phyloP scores from a whole-genome alignment of 164 flowering plant species.

The Piper betle region DNA sequence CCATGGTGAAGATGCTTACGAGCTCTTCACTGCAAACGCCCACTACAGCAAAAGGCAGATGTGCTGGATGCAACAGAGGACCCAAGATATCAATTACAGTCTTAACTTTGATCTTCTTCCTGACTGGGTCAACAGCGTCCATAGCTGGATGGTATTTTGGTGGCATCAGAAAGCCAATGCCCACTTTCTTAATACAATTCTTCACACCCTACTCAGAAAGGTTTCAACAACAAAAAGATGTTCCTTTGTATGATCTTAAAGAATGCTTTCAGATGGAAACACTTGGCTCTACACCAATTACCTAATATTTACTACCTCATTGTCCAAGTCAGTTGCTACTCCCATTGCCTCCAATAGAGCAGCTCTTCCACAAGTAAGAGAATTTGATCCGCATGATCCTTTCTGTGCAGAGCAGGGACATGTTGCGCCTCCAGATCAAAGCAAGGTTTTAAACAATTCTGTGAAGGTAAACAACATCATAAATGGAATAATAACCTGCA shows the following conservation, averaged over 20 bases:
- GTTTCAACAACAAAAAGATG: neutral
- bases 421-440: neutral
- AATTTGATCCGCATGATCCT: slow-evolving; percentile 79
- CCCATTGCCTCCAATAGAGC: slow-evolving; percentile 87
- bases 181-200: slow-evolving; percentile 61
- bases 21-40: slow-evolving; percentile 72
- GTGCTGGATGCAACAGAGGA: slow-evolving; percentile 87
- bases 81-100: slow-evolving; percentile 90
- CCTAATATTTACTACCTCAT: slow-evolving; percentile 49
- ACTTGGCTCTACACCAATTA: neutral
- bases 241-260: too few relatives aligned
- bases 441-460: neutral
- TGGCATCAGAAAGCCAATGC: slow-evolving; percentile 95
- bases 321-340: slow-evolving; percentile 56
- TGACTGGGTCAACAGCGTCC: slow-evolving; percentile 79
- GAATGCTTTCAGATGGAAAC: neutral
- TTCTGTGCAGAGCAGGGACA: slow-evolving; percentile 36
- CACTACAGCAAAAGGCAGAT: slow-evolving; percentile 77
- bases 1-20: slow-evolving; percentile 23
- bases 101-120: slow-evolving; percentile 79
- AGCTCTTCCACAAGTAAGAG: slow-evolving; percentile 98
- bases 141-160: slow-evolving; percentile 90
- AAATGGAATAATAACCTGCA: slow-evolving; percentile 43
- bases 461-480: neutral
- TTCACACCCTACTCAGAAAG: slow-evolving; percentile 38